A percentile compares a stretch with the other conserved stretches of the same genome.
phyloP scores from a whole-genome alignment of 192 early-diverging fungal species.

The Linnemannia schmuckeri region DNA sequence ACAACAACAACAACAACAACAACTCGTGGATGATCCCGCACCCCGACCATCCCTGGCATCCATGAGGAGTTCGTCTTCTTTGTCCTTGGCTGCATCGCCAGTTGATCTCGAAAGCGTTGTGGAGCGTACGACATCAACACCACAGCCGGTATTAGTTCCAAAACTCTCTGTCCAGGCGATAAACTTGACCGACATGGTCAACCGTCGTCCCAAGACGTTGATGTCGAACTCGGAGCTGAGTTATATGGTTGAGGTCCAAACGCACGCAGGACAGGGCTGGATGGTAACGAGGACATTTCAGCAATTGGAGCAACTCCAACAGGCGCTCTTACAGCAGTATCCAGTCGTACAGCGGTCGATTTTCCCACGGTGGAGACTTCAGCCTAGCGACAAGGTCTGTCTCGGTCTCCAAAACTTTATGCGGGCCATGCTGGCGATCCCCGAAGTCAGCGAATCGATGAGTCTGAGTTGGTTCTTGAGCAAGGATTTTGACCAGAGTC shows the following conservation, averaged over 20 bases:
- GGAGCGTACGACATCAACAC: not conserved
- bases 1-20: not conserved
- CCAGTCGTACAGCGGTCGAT: constrained; percentile 40
- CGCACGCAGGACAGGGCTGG: constrained; percentile 43
- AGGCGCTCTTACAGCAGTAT: constrained; percentile 32
- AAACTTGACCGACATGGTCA: constrained; percentile 42
- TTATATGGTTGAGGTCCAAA: constrained; percentile 51
- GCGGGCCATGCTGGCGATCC: constrained; percentile 32
- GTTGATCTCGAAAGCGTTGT: not conserved
- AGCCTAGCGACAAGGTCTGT: constrained; percentile 52
- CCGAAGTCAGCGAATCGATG: constrained; percentile 32
- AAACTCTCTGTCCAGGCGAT: constrained; percentile 10
- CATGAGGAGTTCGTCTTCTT: not conserved
- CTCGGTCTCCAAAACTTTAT: constrained; percentile 37
- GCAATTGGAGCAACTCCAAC: constrained; percentile 44
- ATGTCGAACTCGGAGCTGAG: constrained; percentile 41
- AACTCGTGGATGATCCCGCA: not conserved
- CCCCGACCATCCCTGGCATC: not conserved
- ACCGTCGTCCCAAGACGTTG: constrained; percentile 43
- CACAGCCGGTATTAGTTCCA: not conserved
- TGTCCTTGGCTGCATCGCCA: not conserved
- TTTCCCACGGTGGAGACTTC: constrained; percentile 51
- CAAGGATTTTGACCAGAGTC: constrained; percentile 41
- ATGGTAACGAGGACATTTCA: constrained; percentile 50
- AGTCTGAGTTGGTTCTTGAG: constrained; percentile 38